Base-by-base conservation (phyloP, 1,139 yeast species). In the Geotrichum citri-aurantii region DNA sequence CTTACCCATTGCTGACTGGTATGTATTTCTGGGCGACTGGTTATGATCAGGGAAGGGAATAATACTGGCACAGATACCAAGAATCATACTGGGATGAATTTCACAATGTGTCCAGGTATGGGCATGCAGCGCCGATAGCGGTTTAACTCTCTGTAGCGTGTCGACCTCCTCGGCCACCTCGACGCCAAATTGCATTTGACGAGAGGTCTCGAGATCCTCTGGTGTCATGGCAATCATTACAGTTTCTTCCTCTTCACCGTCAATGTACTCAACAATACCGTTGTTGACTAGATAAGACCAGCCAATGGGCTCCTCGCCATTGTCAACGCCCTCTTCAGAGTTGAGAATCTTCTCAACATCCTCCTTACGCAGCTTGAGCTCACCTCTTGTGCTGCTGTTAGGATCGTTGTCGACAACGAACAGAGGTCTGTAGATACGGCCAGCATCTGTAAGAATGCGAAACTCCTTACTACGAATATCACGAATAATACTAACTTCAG, bases 21-120 rank as follows among this genome's bases (percentile, higher is more conserved):
- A 93, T 6, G 99, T 93, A 74, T 93, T 93, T 85, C 99, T 95
- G 61, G 99, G 99, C 61, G 98, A 92, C 79, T 93, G 99, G 75
- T 93, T 93, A 76, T 93, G 99, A 77, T 93, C 99, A 17, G 99
- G 99, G 88, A 93, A 93, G 27, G 99, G 99, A 81, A 93, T 93
- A 73, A 93, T 92, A 48, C 97, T 89, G 10, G 99, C 99, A 54
- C 97, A 96, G 66, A 93, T 97, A 73, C 99, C 99, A 64, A 93
- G 80, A 75, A 93, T 93, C 99, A 93, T 93, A 46, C 96, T 88
- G 42, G 99, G 99, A 77, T 93, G 99, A 70, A 93, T 92, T 75
- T 93, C 99, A 81, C 99, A 93, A 76, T 93, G 99, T 0, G 99
- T 93, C 78, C 90, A 93, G 2, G 98, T 90, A 68, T 90, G 96